A percentile compares a stretch with the other conserved stretches of the same genome.
These are phyloP conservation scores for Scutellaria barbata DNA, from an alignment of 257 asterid genomes.

Conservation along the genomic window DNA sequence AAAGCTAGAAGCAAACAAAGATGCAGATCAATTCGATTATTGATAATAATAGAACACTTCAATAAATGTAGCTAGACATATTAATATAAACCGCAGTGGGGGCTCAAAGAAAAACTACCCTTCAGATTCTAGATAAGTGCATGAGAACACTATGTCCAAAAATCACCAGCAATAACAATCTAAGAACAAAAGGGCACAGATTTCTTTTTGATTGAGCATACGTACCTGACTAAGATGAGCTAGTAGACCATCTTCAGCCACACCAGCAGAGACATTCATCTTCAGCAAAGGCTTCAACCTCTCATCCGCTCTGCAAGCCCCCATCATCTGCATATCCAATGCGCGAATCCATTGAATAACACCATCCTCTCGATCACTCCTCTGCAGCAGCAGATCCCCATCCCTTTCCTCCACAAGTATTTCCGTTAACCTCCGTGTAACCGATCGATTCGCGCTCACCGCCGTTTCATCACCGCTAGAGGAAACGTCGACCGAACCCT, in stretches of 20 bases:
- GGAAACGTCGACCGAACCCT: constrained; percentile 39
- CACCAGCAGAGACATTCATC: constrained; percentile 67
- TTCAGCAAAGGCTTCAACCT: constrained; percentile 93
- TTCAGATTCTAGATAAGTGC: neutral
- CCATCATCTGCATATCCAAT: constrained; percentile 86
- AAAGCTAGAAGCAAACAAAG: neutral
- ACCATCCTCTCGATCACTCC: constrained; percentile 57
- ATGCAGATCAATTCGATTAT: neutral
- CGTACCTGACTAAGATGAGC: constrained; percentile 81
- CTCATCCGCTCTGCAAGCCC: constrained; percentile 98
- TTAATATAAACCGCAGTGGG: neutral
- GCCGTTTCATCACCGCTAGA: constrained; percentile 40
- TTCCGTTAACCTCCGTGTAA: constrained; percentile 57
- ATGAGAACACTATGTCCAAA: neutral
- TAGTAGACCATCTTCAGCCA: constrained; percentile 76
- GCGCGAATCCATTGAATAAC: constrained; percentile 79
- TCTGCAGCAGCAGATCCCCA: constrained; percentile 67
- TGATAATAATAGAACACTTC: neutral
- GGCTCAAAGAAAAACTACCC: neutral
- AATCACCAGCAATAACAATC: neutral
- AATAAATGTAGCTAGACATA: neutral
- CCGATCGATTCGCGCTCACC: constrained; percentile 43
- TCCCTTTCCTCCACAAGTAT: constrained; percentile 57
- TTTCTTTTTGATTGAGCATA: neutral
- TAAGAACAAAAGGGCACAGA: neutral